A percentile compares a stretch with the other conserved stretches of the same genome.
Conservation (phyloP, 1,284 basidiomycete genomes). For the Cryptococcus wingfieldii region DNA sequence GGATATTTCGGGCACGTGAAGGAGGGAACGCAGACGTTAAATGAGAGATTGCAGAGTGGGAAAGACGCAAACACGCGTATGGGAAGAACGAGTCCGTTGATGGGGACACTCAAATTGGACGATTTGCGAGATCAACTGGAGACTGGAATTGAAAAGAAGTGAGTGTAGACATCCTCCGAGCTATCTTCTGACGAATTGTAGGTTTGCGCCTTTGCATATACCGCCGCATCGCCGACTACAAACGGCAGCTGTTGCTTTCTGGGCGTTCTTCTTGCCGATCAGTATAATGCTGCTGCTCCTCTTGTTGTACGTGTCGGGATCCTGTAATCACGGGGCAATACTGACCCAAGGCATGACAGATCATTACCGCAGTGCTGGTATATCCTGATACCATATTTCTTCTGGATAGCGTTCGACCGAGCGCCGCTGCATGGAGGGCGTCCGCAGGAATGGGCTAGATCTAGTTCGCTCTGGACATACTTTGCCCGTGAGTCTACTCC, state of each 20-base stretch:
- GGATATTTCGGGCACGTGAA: slow-evolving; percentile 7
- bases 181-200: slow-evolving; percentile 9
- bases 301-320: slow-evolving; percentile 61
- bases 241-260: slow-evolving; percentile 78
- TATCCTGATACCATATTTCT: slow-evolving; percentile 68
- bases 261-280: slow-evolving; percentile 75
- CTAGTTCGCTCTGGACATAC: slow-evolving; percentile 64
- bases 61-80: slow-evolving; percentile 4
- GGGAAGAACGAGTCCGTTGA: slow-evolving; percentile 23
- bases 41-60: background rate
- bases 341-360: slow-evolving; percentile 51
- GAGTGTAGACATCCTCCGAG: slow-evolving; percentile 10
- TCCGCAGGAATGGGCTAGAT: slow-evolving; percentile 71
- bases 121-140: slow-evolving; percentile 29
- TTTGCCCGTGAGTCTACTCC: slow-evolving; percentile 35
- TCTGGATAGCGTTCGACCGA: slow-evolving; percentile 77
- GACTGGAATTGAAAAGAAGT: slow-evolving; percentile 36
- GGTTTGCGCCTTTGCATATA: slow-evolving; percentile 48
- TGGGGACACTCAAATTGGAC: slow-evolving; percentile 24
- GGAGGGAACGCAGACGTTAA: slow-evolving; percentile 12
- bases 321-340: background rate
- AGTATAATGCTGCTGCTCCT: slow-evolving; percentile 67
- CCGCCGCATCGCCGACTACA: slow-evolving; percentile 63
- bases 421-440: slow-evolving; percentile 76
- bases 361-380: slow-evolving; percentile 89